Conservation (phyloP, 2,329 filamentous ascomycete species). For the Thielaviopsis ethacetica region DNA sequence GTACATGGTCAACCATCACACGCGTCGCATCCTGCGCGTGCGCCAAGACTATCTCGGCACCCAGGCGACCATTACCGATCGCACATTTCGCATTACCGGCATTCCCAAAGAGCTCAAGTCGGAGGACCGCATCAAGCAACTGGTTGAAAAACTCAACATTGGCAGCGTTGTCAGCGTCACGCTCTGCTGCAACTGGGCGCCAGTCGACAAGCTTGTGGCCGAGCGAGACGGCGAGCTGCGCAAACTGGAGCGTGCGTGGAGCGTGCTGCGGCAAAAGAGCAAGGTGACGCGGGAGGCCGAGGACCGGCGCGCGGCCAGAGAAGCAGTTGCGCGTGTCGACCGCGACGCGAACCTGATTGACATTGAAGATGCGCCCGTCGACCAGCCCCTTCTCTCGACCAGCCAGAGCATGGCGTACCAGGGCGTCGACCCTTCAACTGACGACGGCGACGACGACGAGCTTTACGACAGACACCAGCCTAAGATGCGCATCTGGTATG, state of each 20-base stretch:
- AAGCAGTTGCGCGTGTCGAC: neutral
- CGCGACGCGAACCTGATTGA: constrained; percentile 5
- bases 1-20: constrained; percentile 71
- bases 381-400: neutral
- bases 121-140: constrained; percentile 67
- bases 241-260: constrained; percentile 71
- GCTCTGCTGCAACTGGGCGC: constrained; percentile 72
- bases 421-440: neutral
- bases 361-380: constrained; percentile 2
- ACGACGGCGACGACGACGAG: constrained; percentile 17
- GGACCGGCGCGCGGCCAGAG: neutral
- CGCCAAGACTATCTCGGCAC: constrained; percentile 84
- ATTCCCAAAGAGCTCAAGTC: constrained; percentile 66
- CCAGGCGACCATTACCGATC: constrained; percentile 89
- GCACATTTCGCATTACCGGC: constrained; percentile 80
- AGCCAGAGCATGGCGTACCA: neutral
- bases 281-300: constrained; percentile 15
- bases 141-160: constrained; percentile 76
- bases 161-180: constrained; percentile 80
- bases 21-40: constrained; percentile 66
- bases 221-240: constrained; percentile 49
- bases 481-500: constrained; percentile 60
- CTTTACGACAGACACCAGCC: constrained; percentile 31
- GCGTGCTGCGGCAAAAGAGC: constrained; percentile 48
- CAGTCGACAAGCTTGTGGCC: constrained; percentile 58